Base-by-base conservation (phyloP, 768 basidiomycete species). In the Sistotremastrum suecicum region DNA sequence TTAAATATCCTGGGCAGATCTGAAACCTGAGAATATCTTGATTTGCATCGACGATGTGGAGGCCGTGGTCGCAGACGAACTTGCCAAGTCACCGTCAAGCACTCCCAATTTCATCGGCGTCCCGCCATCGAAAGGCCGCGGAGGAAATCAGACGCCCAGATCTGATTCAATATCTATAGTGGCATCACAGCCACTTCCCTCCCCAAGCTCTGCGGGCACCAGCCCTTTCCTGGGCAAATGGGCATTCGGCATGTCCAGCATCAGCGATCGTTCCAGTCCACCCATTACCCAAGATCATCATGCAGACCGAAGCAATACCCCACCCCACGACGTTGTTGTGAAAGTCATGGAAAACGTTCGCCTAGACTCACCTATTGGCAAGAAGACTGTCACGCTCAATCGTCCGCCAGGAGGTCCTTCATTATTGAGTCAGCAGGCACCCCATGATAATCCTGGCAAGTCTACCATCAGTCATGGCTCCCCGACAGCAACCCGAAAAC, bases 21-120 rank as follows among this genome's bases (percentile, higher is more conserved):
- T 99, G 51, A 98, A 98, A 61, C 95, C 94, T 0, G 95, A 98
- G 63, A 98, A 98, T 63, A 91, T 99, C 30, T 75, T 99, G 42
- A 90, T 99, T 51, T 83, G 78, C 63, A 97, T 98, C 56, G 94
- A 97, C 58, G 86, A 97, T 58, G 94, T 98, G 53, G 94, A 98
- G 56, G 68, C 77, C n/a, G 89, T 98, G 59, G 92, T 98, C 43
- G 75, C 80, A 48, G 68, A 84, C 29, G 91, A 95, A 60, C 67
- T 91, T 45, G 75, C 76, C 11, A 38, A 37, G 7, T n/a, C 41
- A 35, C 37, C 12, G 34, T 37, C 35, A 10, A 33, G 33, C 5
- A 32, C 44, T 5, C 42, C 41, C 1, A 82, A 81, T 49, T 72
- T 99, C 41, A 81, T 94, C 44, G 94, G 94, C 41, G 94, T 99